These are phyloP conservation scores for Pleurotus cornucopiae DNA, from an alignment of 768 basidiomycete genomes.

Conservation along the genomic window DNA sequence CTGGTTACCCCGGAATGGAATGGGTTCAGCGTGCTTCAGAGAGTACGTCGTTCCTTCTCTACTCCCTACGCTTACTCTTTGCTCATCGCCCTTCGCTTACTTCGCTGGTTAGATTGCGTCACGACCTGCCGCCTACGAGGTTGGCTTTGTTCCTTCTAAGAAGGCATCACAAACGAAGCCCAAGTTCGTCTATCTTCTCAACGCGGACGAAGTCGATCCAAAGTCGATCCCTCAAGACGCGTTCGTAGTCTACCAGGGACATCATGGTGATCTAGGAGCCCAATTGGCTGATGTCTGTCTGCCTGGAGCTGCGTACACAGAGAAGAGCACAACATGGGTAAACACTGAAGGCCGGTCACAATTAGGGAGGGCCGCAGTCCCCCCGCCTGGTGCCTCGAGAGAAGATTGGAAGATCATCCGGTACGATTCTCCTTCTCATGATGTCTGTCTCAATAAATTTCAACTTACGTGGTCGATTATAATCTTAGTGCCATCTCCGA, in stretches of 20 bases:
- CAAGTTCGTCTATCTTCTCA: conserved; percentile 95
- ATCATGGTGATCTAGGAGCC: conserved; percentile 96
- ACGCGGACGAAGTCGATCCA: conserved; percentile 92
- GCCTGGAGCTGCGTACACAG: conserved; percentile 92
- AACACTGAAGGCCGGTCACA: conserved; percentile 96
- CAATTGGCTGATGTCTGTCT: conserved; percentile 96
- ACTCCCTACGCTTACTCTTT: conserved; percentile 4
- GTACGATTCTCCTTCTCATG: conserved; percentile 33
- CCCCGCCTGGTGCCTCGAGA: conserved; percentile 89
- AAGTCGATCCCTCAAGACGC: conserved; percentile 84
- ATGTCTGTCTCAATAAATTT: background rate
- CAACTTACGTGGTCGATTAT: background rate
- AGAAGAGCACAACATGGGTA: conserved; percentile 85
- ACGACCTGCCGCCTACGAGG: conserved; percentile 89
- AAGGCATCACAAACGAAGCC: conserved; percentile 71
- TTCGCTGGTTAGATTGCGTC: conserved; percentile 67
- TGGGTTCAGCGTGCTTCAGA: conserved; percentile 88
- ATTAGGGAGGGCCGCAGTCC: conserved; percentile 85
- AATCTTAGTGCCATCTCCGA: conserved; percentile 79
- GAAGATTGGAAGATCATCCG: conserved; percentile 99
- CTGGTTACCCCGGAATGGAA: conserved; percentile 92
- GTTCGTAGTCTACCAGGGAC: conserved; percentile 98
- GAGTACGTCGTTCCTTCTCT: conserved; percentile 50
- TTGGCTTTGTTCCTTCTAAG: conserved; percentile 87
- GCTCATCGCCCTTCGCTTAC: background rate